phyloP scores from a whole-genome alignment of 2,329 filamentous ascomycete species.

The Meredithiella fracta region DNA sequence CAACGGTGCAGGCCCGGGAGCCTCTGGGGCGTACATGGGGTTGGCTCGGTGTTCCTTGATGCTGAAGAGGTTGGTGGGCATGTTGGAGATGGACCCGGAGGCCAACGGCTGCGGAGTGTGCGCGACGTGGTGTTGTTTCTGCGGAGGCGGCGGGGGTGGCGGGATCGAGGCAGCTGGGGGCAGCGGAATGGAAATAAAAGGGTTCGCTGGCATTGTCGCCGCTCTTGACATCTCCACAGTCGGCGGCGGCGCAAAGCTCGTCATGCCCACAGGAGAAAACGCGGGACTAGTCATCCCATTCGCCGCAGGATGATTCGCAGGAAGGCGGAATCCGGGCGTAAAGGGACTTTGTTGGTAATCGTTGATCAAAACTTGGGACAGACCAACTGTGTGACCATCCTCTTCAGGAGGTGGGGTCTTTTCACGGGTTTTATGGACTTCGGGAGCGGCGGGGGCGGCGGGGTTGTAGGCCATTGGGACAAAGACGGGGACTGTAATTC shows the following conservation, averaged over 20 bases:
- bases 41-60: conserved; percentile 3
- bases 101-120: conserved; percentile 17
- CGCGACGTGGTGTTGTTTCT: conserved; percentile 14
- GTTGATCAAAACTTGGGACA: conserved; percentile 39
- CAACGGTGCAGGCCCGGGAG: conserved; percentile 16
- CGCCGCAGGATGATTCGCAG: conserved; percentile 27
- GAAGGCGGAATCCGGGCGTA: conserved; percentile 34
- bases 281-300: conserved; percentile 26
- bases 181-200: conserved; percentile 18
- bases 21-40: conserved; percentile 14
- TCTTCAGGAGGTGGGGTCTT: conserved; percentile 61
- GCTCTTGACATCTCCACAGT: conserved; percentile 30
- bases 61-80: conserved; percentile 9
- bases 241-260: conserved; percentile 21
- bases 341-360: conserved; percentile 39
- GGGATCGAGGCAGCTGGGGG: conserved; percentile 25
- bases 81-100: conserved; percentile 6
- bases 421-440: conserved; percentile 54
- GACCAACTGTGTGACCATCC: conserved; percentile 31
- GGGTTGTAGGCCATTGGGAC: conserved; percentile 62
- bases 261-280: conserved; percentile 29
- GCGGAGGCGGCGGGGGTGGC: conserved; percentile 15
- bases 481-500: conserved; percentile 26
- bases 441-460: conserved; percentile 58
- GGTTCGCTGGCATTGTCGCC: conserved; percentile 27